Evolutionary conservation across 139 green algal species (phyloP), one percentile per base, ranked within the genome.

Genomic region (Closterium sp.): DNA sequence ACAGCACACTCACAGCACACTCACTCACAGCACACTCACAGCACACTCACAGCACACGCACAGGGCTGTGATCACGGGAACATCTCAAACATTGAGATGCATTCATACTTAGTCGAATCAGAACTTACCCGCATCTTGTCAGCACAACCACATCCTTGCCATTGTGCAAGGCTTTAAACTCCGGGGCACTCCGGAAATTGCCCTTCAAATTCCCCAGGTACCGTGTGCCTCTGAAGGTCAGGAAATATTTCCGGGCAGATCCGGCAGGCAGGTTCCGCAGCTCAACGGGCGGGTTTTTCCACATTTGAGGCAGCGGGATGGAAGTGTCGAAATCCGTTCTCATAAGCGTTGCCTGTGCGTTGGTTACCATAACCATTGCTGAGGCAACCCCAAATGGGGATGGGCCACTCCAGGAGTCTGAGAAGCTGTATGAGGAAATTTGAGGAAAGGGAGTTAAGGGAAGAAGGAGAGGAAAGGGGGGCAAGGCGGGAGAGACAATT

Each of bases 191-290:
- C n/a, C 81, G 81, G 81, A 86, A 86, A 19, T 86, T 86, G 25
- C 81, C 81, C 30, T 32, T 32, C n/a, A 86, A 33, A 33, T 86
- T 33, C 25, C 81, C 81, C 5, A 86, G 81, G 81, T 86, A 86
- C 3, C 81, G 81, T 23, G 81, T 86, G n/a, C 81, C 81, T 32
- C n/a, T 10, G 81, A 86, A 86, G 16, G 81, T 86, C n/a, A 86
- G 81, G 81, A 86, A 86, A 33, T 86, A 86, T 33, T 86, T 86
- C 81, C 81, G 81, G 81, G n/a, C n/a, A 69, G 43, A 69, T 33
- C n/a, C 81, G 6, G 81, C 81, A 23, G n/a, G 81, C 81, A 33
- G n/a, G n/a, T 86, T 32, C n/a, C n/a, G 30, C 16, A 86, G 81
- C 81, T 34, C n/a, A 12, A 34, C 81, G n/a, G 81, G 81, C 81